Conservation (phyloP, 768 basidiomycete species). For the Phallus indusiatus region DNA sequence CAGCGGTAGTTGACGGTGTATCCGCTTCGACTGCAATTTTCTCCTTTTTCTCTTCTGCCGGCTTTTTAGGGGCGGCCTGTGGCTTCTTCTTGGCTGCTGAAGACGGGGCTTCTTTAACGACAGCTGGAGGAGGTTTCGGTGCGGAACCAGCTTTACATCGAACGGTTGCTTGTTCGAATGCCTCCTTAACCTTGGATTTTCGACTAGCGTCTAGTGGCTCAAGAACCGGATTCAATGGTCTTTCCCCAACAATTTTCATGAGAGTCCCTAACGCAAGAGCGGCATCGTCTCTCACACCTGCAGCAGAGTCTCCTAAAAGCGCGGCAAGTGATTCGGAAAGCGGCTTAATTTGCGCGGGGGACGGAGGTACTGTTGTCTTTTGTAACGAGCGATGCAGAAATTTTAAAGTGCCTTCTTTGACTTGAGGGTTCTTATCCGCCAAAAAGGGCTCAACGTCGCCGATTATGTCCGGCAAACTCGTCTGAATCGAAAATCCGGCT, state of each 20-base stretch:
- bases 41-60: constrained; percentile 16
- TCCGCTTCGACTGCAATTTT: neutral
- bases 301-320: constrained; percentile 81
- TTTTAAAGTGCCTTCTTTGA: constrained; percentile 86
- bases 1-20: constrained; percentile 10
- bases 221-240: constrained; percentile 78
- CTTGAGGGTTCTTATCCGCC: constrained; percentile 90
- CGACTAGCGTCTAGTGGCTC: constrained; percentile 80
- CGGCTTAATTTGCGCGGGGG: constrained; percentile 68
- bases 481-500: constrained; percentile 34
- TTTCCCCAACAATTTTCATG: constrained; percentile 96
- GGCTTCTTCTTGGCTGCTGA: constrained; percentile 29
- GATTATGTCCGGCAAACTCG: constrained; percentile 67
- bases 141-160: constrained; percentile 69
- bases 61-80: constrained; percentile 17
- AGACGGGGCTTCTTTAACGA: constrained; percentile 20
- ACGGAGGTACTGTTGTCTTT: constrained; percentile 59
- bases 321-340: constrained; percentile 66
- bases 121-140: constrained; percentile 30
- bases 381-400: constrained; percentile 75
- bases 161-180: constrained; percentile 84
- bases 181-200: constrained; percentile 90
- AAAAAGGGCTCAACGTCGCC: constrained; percentile 72
- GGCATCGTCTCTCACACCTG: constrained; percentile 85
- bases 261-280: constrained; percentile 79